A percentile compares a stretch with the other conserved stretches of the same genome.
Conservation (phyloP, 352 stramenopile species). For the Globisporangium uncinulatum region DNA sequence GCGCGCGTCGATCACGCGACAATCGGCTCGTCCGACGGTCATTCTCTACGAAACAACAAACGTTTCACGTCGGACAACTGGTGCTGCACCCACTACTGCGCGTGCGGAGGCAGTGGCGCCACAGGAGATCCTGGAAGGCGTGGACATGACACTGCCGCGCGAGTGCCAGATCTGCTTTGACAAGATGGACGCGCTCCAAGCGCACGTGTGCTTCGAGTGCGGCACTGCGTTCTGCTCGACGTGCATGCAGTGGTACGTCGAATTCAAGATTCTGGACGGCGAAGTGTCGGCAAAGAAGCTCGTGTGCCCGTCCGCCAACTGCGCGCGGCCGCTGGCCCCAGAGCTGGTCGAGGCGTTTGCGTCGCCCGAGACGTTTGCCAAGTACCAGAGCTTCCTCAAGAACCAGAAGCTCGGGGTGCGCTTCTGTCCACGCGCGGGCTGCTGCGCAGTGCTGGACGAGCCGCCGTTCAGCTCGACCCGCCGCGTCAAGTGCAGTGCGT, state of each 20-base stretch:
- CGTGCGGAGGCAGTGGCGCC: neutral
- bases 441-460: conserved; percentile 53
- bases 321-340: conserved; percentile 34
- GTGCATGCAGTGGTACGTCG: conserved; percentile 69
- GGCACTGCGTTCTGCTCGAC: conserved; percentile 40
- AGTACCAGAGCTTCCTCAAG: conserved; percentile 61
- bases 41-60: conserved; percentile 15
- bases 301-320: conserved; percentile 62
- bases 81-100: neutral
- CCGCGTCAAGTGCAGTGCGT: conserved; percentile 37
- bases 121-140: conserved; percentile 12
- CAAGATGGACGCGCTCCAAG: conserved; percentile 34
- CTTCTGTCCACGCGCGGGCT: conserved; percentile 67
- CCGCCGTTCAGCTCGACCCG: conserved; percentile 38
- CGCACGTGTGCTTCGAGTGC: conserved; percentile 44
- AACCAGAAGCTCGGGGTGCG: conserved; percentile 62
- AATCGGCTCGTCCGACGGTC: conserved; percentile 8
- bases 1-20: conserved; percentile 7
- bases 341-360: conserved; percentile 52
- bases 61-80: no score
- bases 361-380: conserved; percentile 36
- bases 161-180: conserved; percentile 81
- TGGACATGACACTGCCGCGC: conserved; percentile 20
- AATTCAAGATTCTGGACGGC: conserved; percentile 72
- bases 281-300: conserved; percentile 72